Percentiles rank a stretch among this genome's conserved stretches.
Conservation (phyloP, 768 basidiomycete genomes). For the Candolleomyces eurysporus region DNA sequence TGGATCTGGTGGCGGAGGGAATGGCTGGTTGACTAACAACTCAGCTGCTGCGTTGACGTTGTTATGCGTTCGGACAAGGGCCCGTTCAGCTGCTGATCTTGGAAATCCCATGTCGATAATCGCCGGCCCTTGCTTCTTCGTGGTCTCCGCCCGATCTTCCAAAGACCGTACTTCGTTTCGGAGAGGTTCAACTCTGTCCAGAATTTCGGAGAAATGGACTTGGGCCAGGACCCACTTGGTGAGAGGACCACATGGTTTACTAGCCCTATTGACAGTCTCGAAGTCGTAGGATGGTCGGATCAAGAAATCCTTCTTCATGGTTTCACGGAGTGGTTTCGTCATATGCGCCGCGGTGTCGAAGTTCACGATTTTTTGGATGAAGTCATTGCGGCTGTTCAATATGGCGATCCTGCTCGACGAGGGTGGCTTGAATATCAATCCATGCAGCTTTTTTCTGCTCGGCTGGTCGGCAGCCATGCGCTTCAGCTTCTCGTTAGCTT, state of each 20-base stretch:
- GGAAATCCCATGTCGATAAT: conserved; percentile 95
- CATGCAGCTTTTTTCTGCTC: conserved; percentile 98
- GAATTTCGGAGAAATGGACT: conserved; percentile 93
- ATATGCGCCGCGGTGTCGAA: conserved; percentile 92
- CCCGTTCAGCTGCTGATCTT: conserved; percentile 81
- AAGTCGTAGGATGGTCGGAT: conserved; percentile 90
- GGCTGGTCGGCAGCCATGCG: conserved; percentile 97
- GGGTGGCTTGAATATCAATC: conserved; percentile 90
- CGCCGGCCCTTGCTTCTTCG: conserved; percentile 87
- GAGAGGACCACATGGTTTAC: conserved; percentile 95
- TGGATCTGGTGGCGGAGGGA: conserved; percentile 70
- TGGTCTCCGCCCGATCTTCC: conserved; percentile 90
- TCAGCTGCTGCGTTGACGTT: conserved; percentile 90
- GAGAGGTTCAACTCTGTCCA: conserved; percentile 96
- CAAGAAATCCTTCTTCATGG: conserved; percentile 92
- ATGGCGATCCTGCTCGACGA: conserved; percentile 86
- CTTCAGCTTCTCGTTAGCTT: conserved; percentile 96
- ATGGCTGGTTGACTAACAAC: conserved; percentile 78
- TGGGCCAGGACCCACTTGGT: conserved; percentile 99
- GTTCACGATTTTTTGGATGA: conserved; percentile 92
- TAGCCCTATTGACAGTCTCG: conserved; percentile 92
- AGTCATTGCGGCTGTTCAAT: conserved; percentile 92
- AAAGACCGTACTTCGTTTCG: conserved; percentile 93
- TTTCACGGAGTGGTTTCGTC: conserved; percentile 84
- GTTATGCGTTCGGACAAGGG: conserved; percentile 81